Conservation (phyloP, 805 yeast species). For the Yamadazyma olivae region DNA sequence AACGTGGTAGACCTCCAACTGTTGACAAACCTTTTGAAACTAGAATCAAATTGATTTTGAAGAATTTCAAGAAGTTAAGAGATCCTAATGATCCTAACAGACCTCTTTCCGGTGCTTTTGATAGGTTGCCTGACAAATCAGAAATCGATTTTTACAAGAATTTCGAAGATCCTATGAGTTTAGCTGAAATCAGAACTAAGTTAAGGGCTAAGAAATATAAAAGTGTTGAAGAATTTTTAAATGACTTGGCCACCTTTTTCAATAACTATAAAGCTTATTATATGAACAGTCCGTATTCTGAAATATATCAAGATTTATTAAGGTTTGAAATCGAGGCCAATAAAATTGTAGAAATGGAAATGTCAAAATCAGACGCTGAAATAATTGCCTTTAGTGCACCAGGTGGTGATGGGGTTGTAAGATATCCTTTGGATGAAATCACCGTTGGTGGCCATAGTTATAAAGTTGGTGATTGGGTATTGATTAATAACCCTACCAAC, state of each 20-base stretch:
- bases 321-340: conserved; percentile 61
- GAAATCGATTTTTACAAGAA: conserved; percentile 54
- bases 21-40: conserved; percentile 91
- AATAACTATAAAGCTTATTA: conserved; percentile 65
- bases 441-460: conserved; percentile 69
- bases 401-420: conserved; percentile 49
- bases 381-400: conserved; percentile 44
- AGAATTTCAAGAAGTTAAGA: conserved; percentile 72
- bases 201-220: conserved; percentile 82
- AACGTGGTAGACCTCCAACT: conserved; percentile 88
- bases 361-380: conserved; percentile 78
- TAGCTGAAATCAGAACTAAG: conserved; percentile 73
- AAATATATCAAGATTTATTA: conserved; percentile 58
- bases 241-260: conserved; percentile 73
- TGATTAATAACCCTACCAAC: conserved; percentile 84
- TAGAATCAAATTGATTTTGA: conserved; percentile 81
- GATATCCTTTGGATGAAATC: conserved; percentile 78
- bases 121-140: conserved; percentile 72
- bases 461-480: conserved; percentile 93
- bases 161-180: conserved; percentile 58
- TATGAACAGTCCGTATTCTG: conserved; percentile 49
- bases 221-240: conserved; percentile 70
- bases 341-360: conserved; percentile 59
- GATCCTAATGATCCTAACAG: conserved; percentile 46
- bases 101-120: conserved; percentile 64